phyloP scores from a whole-genome alignment of 345 rosid species.

The Euphorbia pulcherrima region DNA sequence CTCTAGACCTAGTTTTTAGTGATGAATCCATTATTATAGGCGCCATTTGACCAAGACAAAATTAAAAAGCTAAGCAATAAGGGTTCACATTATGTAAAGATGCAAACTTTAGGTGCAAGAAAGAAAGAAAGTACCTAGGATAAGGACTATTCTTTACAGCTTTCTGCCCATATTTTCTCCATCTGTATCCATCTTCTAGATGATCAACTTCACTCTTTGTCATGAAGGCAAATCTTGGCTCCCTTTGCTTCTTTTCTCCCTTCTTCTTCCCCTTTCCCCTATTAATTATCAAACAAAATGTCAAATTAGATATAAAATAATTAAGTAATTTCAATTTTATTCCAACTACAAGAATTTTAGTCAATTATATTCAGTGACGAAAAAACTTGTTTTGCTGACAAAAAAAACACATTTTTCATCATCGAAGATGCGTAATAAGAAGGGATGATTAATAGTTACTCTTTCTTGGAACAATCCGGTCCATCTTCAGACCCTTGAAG shows the following conservation, averaged over 20 bases:
- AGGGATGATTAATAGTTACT: constrained; percentile 9
- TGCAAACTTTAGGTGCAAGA: constrained; percentile 15
- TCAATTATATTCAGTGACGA: too few relatives aligned
- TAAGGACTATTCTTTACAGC: constrained; percentile 41
- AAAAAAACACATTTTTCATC: too few relatives aligned
- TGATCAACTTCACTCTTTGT: constrained; percentile 36
- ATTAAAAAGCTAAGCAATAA: too few relatives aligned
- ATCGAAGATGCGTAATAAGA: too few relatives aligned
- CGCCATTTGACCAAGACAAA: too few relatives aligned
- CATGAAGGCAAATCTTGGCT: constrained; percentile 37
- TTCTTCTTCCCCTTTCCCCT: constrained; percentile 26
- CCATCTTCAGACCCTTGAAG: constrained; percentile 18
- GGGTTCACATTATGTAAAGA: neutral
- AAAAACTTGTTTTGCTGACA: too few relatives aligned
- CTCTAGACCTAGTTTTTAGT: too few relatives aligned
- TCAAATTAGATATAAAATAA: too few relatives aligned
- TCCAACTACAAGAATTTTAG: too few relatives aligned
- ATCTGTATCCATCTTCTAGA: constrained; percentile 35
- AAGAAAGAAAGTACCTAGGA: constrained; percentile 21
- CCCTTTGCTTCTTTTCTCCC: constrained; percentile 27
- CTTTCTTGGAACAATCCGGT: constrained; percentile 27
- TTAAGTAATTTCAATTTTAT: too few relatives aligned
- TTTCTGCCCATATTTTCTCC: constrained; percentile 38
- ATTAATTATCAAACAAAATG: neutral
- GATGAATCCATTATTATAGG: too few relatives aligned